Evolutionary conservation across 2,329 filamentous ascomycete species (phyloP), one percentile per base, ranked within the genome.

Genomic region (Sclerotinia sclerotiorum): DNA sequence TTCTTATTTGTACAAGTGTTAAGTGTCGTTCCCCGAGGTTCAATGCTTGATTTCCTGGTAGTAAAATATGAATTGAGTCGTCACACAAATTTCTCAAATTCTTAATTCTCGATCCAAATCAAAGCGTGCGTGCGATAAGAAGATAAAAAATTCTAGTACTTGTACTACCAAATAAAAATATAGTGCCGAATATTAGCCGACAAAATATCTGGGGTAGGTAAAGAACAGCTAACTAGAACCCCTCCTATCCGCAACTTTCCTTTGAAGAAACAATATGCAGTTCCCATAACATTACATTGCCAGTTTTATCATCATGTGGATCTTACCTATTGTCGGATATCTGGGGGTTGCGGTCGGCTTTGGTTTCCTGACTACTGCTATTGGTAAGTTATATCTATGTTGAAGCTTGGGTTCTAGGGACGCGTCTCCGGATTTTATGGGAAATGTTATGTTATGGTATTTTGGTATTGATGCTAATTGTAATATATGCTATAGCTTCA

Each of bases 321-420:
- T 99, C 82, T 83, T 99, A 77, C 94, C 94, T 76, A 82, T 98
- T 55, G 83, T 99, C 76, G 95, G 95, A 76, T 97, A 97, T 77
- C 80, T 93, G 46, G 95, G 95, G 77, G 88, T 96, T 74, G 81
- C 93, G 72, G 82, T 97, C 70, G 94, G 94, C 78, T 99, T 99
- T 82, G 88, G 87, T 76, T 98, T 99, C 81, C 84, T 99, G 73
- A 98, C 95, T 27, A 85, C 99, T 70, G 93, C 94, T 68, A 98
- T 99, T 77, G 91, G 91, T 92, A 85, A 58, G 80, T 77, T 65
- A 56, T 52, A 39, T 6, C 44, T 15, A 56, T 56, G 5, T 29
- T 39, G 11, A 29, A 51, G 60, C 46, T 39, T 39, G 19, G 5
- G 19, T 32, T n/a, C 29, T 17, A 0, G 29, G 29, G 1, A 4